A percentile compares a stretch with the other conserved stretches of the same genome.
Conservation (phyloP, 163 green algal genomes). For the Trebouxia gelatinosa region DNA sequence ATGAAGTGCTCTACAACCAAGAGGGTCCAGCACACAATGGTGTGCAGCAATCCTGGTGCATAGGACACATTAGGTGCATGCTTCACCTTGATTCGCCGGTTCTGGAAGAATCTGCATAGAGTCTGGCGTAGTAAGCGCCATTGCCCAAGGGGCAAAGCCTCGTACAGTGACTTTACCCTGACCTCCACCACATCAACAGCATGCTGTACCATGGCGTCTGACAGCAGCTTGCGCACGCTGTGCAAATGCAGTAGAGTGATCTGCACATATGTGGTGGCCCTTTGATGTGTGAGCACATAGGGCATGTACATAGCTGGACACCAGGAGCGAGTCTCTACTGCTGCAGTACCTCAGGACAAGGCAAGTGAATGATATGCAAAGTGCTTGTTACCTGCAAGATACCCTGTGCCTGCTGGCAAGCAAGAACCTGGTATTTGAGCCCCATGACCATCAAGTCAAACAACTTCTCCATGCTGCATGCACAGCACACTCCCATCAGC, state of each 20-base stretch:
- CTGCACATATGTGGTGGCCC: too few species aligned
- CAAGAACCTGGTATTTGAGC: slow-evolving; percentile 75
- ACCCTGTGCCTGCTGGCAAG: slow-evolving; percentile 40
- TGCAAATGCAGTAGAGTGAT: slow-evolving; percentile 58
- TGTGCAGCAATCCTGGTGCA: too few species aligned
- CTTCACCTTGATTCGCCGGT: slow-evolving; percentile 51
- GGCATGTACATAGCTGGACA: background rate
- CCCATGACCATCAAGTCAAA: slow-evolving; percentile 85
- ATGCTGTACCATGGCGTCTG: slow-evolving; percentile 23
- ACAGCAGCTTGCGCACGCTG: slow-evolving; percentile 48
- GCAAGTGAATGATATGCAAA: background rate
- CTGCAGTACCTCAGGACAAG: background rate
- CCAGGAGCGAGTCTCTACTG: background rate
- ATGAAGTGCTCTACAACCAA: too few species aligned
- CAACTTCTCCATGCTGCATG: slow-evolving; percentile 77
- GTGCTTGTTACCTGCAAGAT: slow-evolving; percentile 45
- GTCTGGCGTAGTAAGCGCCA: slow-evolving; percentile 55
- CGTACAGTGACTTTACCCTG: slow-evolving; percentile 44
- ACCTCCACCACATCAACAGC: slow-evolving; percentile 42
- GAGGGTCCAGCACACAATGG: too few species aligned
- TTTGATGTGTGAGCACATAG: background rate
- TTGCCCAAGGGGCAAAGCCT: slow-evolving; percentile 35
- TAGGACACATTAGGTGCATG: background rate
- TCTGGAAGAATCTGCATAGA: slow-evolving; percentile 49
- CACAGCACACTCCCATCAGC: too few species aligned